Evolutionary conservation across 768 basidiomycete species (phyloP).

Genomic region (Boletellus ananas): DNA sequence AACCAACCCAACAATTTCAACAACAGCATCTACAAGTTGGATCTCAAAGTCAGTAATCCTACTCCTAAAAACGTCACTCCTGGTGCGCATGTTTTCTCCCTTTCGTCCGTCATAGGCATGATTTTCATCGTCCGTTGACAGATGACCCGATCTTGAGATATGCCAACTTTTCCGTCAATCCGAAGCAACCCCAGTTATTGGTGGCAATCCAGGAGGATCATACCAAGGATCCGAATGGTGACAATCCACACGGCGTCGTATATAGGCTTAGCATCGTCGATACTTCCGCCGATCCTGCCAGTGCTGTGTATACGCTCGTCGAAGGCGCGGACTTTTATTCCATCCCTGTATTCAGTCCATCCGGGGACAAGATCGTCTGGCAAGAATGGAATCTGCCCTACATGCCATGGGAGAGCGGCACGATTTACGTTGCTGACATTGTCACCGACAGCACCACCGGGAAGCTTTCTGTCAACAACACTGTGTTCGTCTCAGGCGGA

Average conservation of each 20-base stretch:
- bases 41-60: conserved; percentile 18
- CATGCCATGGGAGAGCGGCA: conserved; percentile 64
- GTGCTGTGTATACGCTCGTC: conserved; percentile 38
- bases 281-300: conserved; percentile 33
- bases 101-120: not conserved
- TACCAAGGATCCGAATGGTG: conserved; percentile 30
- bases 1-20: conserved; percentile 32
- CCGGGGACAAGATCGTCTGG: conserved; percentile 55
- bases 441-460: not conserved
- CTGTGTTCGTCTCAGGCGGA: conserved; percentile 46
- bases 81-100: conserved; percentile 36
- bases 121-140: conserved; percentile 2
- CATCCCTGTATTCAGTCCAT: conserved; percentile 49
- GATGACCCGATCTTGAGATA: conserved; percentile 17
- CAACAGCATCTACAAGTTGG: conserved; percentile 46
- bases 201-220: conserved; percentile 68
- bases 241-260: conserved; percentile 34
- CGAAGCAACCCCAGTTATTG: conserved; percentile 45
- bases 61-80: conserved; percentile 44
- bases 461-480: conserved; percentile 30
- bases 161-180: conserved; percentile 54
- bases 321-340: conserved; percentile 67
- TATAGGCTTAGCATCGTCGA: conserved; percentile 58
- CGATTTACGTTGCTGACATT: conserved; percentile 49
- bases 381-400: conserved; percentile 61